These are phyloP conservation scores for Yamadazyma sp. DNA, from an alignment of 1,139 yeast species.

Conservation along the genomic window DNA sequence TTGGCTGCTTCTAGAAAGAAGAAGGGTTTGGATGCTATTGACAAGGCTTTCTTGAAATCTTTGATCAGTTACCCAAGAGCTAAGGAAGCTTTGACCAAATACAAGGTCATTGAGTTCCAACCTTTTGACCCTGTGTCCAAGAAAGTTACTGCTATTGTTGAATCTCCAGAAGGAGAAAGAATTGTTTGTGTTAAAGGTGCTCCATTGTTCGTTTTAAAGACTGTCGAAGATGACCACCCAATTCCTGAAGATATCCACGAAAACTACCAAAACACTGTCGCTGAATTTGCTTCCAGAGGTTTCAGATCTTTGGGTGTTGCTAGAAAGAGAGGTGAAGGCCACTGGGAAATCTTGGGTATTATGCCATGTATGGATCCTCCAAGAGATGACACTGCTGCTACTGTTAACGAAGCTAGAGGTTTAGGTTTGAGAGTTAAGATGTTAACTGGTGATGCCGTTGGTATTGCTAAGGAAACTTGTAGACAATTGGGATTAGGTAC, in stretches of 20 bases:
- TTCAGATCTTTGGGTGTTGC: constrained; percentile 99
- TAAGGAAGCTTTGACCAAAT: constrained; percentile 90
- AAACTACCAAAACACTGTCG: constrained; percentile 94
- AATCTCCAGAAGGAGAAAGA: constrained; percentile 95
- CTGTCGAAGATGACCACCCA: constrained; percentile 96
- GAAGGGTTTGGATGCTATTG: constrained; percentile 98
- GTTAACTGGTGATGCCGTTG: constrained; percentile 99
- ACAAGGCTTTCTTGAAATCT: constrained; percentile 94
- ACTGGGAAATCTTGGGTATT: constrained; percentile 97
- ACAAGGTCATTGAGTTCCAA: constrained; percentile 93
- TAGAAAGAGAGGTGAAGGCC: constrained; percentile 98
- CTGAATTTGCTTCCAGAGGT: constrained; percentile 97
- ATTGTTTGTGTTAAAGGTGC: constrained; percentile 98
- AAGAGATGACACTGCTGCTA: constrained; percentile 96
- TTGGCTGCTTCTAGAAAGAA: constrained; percentile 98
- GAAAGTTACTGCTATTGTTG: constrained; percentile 93
- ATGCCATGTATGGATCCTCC: constrained; percentile 99
- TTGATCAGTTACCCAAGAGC: constrained; percentile 87
- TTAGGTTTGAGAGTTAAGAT: constrained; percentile 95
- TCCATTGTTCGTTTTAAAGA: constrained; percentile 90
- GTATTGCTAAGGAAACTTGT: constrained; percentile 98
- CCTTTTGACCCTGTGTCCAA: constrained; percentile 98
- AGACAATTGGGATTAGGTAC: constrained; percentile 97
- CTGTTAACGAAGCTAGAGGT: constrained; percentile 89
- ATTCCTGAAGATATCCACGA: constrained; percentile 94